phyloP scores from a whole-genome alignment of 2,329 filamentous ascomycete species.

The Didymellaceae sp. region DNA sequence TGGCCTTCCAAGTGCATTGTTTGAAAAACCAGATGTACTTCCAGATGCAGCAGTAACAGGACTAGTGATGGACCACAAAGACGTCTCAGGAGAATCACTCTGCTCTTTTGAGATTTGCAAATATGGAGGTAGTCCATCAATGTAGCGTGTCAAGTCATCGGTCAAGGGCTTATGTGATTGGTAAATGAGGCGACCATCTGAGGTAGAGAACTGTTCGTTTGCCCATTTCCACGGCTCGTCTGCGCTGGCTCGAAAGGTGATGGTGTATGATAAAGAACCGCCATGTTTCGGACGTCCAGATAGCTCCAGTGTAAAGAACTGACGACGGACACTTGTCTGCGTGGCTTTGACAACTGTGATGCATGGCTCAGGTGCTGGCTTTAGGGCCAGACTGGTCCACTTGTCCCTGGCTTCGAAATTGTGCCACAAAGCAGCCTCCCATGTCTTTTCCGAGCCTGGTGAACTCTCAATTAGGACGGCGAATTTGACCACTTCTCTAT shows the following conservation, averaged over 20 bases:
- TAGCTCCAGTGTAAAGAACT: conserved; percentile 64
- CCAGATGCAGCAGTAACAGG: conserved; percentile 63
- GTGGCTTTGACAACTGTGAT: conserved; percentile 34
- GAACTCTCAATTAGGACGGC: conserved; percentile 74
- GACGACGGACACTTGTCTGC: conserved; percentile 31
- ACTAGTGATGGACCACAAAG: conserved; percentile 72
- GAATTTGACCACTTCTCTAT: conserved; percentile 58
- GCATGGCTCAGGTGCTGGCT: conserved; percentile 42
- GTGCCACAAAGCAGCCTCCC: conserved; percentile 80
- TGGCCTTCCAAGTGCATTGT: conserved; percentile 67
- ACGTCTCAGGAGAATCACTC: conserved; percentile 72
- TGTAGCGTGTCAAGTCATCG: conserved; percentile 60
- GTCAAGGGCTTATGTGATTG: conserved; percentile 46
- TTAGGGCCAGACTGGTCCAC: conserved; percentile 66
- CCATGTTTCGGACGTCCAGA: conserved; percentile 52
- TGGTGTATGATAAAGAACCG: conserved; percentile 67
- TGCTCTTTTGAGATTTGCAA: conserved; percentile 61
- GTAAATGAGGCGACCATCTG: conserved; percentile 69
- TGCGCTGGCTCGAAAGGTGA: conserved; percentile 67
- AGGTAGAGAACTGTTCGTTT: conserved; percentile 66
- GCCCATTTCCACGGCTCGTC: conserved; percentile 72
- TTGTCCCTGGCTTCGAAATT: conserved; percentile 62
- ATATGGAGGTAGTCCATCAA: conserved; percentile 63
- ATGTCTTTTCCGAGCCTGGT: conserved; percentile 60
- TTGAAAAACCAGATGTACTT: conserved; percentile 63